Evolutionary conservation across 345 rosid genomes (phyloP), one percentile per base, ranked within the genome.

Genomic region (Angophora floribunda): DNA sequence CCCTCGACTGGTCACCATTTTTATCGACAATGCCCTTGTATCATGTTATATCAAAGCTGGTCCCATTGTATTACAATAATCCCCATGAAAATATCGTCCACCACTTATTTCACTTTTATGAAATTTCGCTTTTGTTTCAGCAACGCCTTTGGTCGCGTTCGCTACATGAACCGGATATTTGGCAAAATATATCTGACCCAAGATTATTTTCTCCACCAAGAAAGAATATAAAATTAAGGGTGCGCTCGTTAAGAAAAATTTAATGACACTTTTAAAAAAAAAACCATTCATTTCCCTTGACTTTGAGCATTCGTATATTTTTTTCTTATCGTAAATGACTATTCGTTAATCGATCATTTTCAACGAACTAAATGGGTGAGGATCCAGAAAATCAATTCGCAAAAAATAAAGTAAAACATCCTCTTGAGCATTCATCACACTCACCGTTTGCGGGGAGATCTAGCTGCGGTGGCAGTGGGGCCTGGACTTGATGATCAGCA

Each of bases 171-270:
- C 79, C 11, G 12, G 79, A 7, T 7, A 32, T 17, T 67, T 67
- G 79, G 22, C 78, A 30, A 65, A 65, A 30, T 65, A 67, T 32
- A 32, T 67, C 24, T 22, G 6, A 16, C 45, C 79, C 24, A 16
- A 67, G 13, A 67, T 32, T 7, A 36, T 32, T 67, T 67, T 32
- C 79, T 32, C 79, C 79, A 7, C 22, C 45, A 7, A 7, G 41
- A 0, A 9, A 16, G 13, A 32, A 67, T 16, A 32, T 67, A 32
- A 67, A 13, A 16, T 30, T 32, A 67, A 32, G 22, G 44, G 6
- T 4, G 79, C 4, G 11, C 7, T 14, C 16, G 5, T 16, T 67
- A 0, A 6, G 13, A 63, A 28, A 3, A 0, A 0, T 36, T 36
- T 36, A 36, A 36, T 4, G 41, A 36, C 41, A 36, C 41, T 36